Evolutionary conservation across 306 rosid genomes (phyloP).

Genomic region (Dryas drummondii): DNA sequence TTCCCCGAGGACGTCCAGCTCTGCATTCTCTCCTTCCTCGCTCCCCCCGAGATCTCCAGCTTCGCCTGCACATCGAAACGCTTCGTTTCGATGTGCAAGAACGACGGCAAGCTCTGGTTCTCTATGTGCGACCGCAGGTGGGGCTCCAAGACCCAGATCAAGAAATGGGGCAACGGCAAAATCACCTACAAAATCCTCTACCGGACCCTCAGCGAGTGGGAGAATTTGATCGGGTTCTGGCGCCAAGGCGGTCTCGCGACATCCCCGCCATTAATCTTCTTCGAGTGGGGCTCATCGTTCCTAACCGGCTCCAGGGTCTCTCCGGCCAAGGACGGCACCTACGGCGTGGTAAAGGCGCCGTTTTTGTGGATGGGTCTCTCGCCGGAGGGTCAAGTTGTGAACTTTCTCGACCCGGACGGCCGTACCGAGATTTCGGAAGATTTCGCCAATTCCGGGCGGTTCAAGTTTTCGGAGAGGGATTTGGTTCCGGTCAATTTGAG

Average conservation of each 20-base stretch:
- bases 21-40: constrained; percentile 78
- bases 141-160: constrained; percentile 77
- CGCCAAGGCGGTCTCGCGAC: constrained; percentile 64
- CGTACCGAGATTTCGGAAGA: constrained; percentile 34
- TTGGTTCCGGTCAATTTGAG: constrained; percentile 60
- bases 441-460: constrained; percentile 15
- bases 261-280: constrained; percentile 69
- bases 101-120: constrained; percentile 76
- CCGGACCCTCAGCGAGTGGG: constrained; percentile 64
- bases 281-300: constrained; percentile 81
- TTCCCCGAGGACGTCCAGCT: constrained; percentile 88
- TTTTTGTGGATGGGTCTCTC: constrained; percentile 64
- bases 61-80: constrained; percentile 84
- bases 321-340: constrained; percentile 52
- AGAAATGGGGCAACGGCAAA: constrained; percentile 59
- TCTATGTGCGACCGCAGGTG: constrained; percentile 76
- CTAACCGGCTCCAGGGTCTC: constrained; percentile 65
- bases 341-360: constrained; percentile 61
- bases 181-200: constrained; percentile 57
- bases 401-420: constrained; percentile 63
- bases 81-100: constrained; percentile 49
- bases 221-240: constrained; percentile 87
- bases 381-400: constrained; percentile 55
- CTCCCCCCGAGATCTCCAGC: constrained; percentile 55
- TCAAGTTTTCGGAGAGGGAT: constrained; percentile 35